These are phyloP conservation scores for Cyclotella atomus DNA, from an alignment of 108 stramenopile species.

Conservation along the genomic window DNA sequence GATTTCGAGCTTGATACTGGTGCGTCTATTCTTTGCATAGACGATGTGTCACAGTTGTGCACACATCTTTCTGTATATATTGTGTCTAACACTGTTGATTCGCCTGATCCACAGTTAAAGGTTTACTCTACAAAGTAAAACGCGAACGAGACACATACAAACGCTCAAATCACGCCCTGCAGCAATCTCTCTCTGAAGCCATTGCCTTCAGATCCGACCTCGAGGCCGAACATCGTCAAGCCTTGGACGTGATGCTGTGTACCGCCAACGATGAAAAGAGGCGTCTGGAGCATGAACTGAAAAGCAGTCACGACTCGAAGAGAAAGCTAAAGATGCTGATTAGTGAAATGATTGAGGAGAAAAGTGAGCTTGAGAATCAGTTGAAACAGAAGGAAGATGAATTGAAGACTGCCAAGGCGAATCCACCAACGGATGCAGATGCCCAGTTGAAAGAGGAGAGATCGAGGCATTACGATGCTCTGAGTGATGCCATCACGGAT, in stretches of 20 bases:
- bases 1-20: conserved; percentile 18
- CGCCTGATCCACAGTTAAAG: conserved; percentile 19
- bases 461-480: not conserved
- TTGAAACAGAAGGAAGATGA: not conserved
- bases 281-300: not conserved
- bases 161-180: conserved; percentile 6
- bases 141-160: conserved; percentile 21
- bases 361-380: not conserved
- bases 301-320: not conserved
- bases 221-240: conserved; percentile 6
- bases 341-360: conserved; percentile 5
- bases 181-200: not conserved
- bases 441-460: conserved; percentile 8
- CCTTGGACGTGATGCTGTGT: not conserved
- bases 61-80: not conserved
- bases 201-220: not conserved
- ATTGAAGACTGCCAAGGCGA: not conserved
- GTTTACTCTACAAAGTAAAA: conserved; percentile 15
- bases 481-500: conserved; percentile 16
- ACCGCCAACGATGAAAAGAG: not conserved
- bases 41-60: not conserved
- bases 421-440: not conserved
- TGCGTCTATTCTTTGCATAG: conserved; percentile 5
- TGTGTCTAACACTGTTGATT: not conserved
- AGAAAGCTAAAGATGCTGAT: conserved; percentile 5